Evolutionary conservation across 352 stramenopile genomes (phyloP).

Genomic region (Albugo laibachii): DNA sequence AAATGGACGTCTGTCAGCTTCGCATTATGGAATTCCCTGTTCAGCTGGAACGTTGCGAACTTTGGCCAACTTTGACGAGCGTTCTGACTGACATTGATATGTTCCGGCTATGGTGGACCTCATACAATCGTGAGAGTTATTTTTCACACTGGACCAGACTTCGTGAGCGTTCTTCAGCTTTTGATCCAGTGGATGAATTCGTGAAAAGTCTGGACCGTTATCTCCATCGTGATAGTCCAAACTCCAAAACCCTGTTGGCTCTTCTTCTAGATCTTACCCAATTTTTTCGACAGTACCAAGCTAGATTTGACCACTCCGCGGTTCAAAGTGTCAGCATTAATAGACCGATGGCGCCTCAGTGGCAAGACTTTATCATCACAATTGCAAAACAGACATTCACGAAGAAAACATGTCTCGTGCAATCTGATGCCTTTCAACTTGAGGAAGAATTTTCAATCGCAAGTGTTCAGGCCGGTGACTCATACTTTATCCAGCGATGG

Average conservation of each 20-base stretch:
- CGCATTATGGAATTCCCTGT: constrained; percentile 64
- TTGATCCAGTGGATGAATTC: constrained; percentile 66
- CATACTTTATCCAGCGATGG: constrained; percentile 61
- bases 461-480: constrained; percentile 35
- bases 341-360: constrained; percentile 21
- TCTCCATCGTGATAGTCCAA: constrained; percentile 33
- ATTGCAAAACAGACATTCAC: constrained; percentile 30
- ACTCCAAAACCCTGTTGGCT: constrained; percentile 32
- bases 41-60: constrained; percentile 45
- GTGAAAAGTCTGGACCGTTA: constrained; percentile 61
- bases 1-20: constrained; percentile 40
- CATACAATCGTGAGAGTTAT: constrained; percentile 60
- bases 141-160: constrained; percentile 64
- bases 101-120: constrained; percentile 71
- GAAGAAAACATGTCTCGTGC: constrained; percentile 12
- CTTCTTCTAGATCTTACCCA: constrained; percentile 65
- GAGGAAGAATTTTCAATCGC: constrained; percentile 45
- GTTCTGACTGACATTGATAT: constrained; percentile 71
- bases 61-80: constrained; percentile 43
- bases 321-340: neutral
- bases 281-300: constrained; percentile 52
- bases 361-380: constrained; percentile 56
- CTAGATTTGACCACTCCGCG: constrained; percentile 13
- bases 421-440: constrained; percentile 27
- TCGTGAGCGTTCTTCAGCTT: constrained; percentile 29